Percentiles rank a stretch among this genome's conserved stretches.
Conservation (phyloP, 1,284 basidiomycete genomes). For the Tilletiopsis washingtonensis region DNA sequence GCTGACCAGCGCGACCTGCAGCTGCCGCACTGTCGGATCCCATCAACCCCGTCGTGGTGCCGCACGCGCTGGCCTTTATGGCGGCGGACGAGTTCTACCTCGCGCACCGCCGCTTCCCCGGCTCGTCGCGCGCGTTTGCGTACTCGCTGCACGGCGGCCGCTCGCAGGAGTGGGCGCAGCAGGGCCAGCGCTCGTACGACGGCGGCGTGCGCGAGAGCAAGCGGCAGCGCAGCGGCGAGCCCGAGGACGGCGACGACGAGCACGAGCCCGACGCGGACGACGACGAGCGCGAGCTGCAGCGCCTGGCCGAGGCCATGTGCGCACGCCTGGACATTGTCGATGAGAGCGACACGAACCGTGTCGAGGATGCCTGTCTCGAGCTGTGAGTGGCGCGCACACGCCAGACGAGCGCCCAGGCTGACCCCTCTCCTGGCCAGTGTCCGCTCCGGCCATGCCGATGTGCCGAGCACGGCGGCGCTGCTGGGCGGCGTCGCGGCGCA, state of each 20-base stretch:
- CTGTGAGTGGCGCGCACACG: slow-evolving; percentile 56
- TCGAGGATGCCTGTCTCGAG: slow-evolving; percentile 61
- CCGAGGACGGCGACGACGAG: slow-evolving; percentile 5
- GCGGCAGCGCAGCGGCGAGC: slow-evolving; percentile 1
- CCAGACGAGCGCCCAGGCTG: not conserved
- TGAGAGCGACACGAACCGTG: not conserved
- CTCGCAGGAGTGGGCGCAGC: not conserved
- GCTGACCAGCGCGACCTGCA: not conserved
- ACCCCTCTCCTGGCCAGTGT: slow-evolving; percentile 11
- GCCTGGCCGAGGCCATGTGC: not conserved
- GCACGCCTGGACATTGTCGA: not conserved
- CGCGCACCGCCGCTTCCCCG: slow-evolving; percentile 49
- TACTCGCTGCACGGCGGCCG: slow-evolving; percentile 1
- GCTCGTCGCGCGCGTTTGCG: slow-evolving; percentile 17
- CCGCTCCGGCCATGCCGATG: slow-evolving; percentile 66
- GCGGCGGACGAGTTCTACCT: slow-evolving; percentile 50
- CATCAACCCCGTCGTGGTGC: slow-evolving; percentile 37
- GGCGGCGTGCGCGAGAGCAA: slow-evolving; percentile 5
- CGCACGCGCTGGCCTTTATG: slow-evolving; percentile 48
- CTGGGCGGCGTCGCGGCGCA: slow-evolving; percentile 92
- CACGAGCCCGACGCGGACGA: slow-evolving; percentile 5
- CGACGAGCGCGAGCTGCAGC: not conserved
- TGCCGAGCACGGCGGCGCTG: slow-evolving; percentile 87
- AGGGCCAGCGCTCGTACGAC: not conserved
- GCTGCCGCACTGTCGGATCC: slow-evolving; percentile 31